Evolutionary conservation across 177 flowering plant species (phyloP), one percentile per base, ranked within the genome.

Genomic region (Vitis hybrid): DNA sequence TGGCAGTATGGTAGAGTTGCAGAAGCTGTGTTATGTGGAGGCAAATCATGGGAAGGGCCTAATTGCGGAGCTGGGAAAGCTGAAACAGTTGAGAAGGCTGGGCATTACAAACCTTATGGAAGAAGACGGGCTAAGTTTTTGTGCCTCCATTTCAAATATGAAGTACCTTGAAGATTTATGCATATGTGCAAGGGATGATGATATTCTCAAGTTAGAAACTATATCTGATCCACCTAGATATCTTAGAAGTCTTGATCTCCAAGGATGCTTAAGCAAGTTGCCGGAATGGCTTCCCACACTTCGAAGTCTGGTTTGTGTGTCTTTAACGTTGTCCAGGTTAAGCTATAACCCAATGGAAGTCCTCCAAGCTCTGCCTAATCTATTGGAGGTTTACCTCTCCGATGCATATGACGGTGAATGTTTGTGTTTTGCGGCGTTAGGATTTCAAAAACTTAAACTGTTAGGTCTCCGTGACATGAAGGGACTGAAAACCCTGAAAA

Each of bases 21-120:
- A 34, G 45, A 34, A 34, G 45, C 7, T 34, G 0, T 34, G 45
- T 34, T 6, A 34, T 34, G 45, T 34, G 45, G 45, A 34, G 45
- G 45, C 45, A 34, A 34, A 34, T 34, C 45, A 34, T 0, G 45
- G 45, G 45, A 0, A 5, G 7, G 7, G 7, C 45, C 7, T 34
- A 34, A 34, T 34, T 34, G 45, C 6, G 5, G 45, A 34, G 45
- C 45, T 34, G 7, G 51, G 49, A 19, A 62, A 19, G 1, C 17
- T 77, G 11, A 77, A 26, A 7, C 61, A 70, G 59, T 50, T 73
- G 62, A 70, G 74, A 58, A 67, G 23, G 48, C 26, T 70, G 18
- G 51, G 74, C n/a, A 52, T 77, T 19, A 34, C 0, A 9, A 51
- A 21, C 6, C 55, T 77, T 2, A 57, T 11, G 11, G 1, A 1